Percentiles rank a stretch among this genome's conserved stretches.
Evolutionary conservation across 345 rosid species (phyloP).

Genomic region (Linum usitatissimum): DNA sequence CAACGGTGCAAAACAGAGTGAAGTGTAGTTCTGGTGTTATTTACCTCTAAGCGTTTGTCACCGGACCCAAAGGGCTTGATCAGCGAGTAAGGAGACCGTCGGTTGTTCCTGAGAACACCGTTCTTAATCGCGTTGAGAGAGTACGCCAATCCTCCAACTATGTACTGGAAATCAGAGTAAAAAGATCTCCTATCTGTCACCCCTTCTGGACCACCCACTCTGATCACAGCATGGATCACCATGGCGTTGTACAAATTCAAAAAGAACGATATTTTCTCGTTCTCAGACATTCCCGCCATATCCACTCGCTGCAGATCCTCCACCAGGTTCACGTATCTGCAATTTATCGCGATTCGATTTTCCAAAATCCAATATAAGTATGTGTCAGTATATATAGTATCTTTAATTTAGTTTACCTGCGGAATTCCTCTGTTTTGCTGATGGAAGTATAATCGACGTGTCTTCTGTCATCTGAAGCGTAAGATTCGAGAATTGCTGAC

Average conservation of each 20-base stretch:
- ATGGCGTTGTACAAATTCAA: constrained; percentile 82
- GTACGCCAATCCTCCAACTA: constrained; percentile 67
- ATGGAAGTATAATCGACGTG: constrained; percentile 54
- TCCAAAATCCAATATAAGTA: no score
- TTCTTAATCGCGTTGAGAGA: constrained; percentile 51
- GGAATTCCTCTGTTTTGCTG: constrained; percentile 64
- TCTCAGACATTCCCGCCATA: constrained; percentile 31
- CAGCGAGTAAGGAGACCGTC: constrained; percentile 49
- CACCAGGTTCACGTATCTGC: constrained; percentile 55
- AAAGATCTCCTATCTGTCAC: constrained; percentile 56
- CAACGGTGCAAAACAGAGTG: background rate
- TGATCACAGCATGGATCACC: constrained; percentile 79
- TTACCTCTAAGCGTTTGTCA: constrained; percentile 58
- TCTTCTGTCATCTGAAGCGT: constrained; percentile 52
- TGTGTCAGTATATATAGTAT: no score
- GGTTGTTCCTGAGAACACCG: constrained; percentile 58
- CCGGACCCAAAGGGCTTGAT: constrained; percentile 39
- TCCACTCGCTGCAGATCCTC: constrained; percentile 74
- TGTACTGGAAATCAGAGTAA: constrained; percentile 56
- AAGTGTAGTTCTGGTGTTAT: background rate
- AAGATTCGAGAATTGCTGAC: constrained; percentile 71
- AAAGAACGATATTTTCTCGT: constrained; percentile 69
- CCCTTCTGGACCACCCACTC: constrained; percentile 56
- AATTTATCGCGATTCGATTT: background rate
- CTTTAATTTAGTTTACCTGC: constrained; percentile 37